Evolutionary conservation across 2,329 filamentous ascomycete species (phyloP), one percentile per base, ranked within the genome.

Genomic region (Zalaria obscura): DNA sequence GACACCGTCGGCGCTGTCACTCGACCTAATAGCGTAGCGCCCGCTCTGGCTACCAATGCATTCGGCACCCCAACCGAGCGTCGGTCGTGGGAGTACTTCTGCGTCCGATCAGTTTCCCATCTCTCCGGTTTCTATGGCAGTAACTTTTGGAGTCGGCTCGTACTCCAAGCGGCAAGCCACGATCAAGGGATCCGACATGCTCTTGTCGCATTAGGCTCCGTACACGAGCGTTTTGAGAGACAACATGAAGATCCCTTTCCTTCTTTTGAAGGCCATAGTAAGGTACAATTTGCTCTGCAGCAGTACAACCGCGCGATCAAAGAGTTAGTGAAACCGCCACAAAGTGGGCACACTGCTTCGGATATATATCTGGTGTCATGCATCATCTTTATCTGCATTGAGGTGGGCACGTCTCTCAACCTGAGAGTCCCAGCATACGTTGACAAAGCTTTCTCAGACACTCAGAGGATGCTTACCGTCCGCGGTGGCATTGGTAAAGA

Each of bases 111-210:
- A 4, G 50, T 47, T 7, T 49, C 48, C 3, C 42, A 41, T 6
- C 40, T 55, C 3, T 48, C 51, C 2, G 42, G 43, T 18, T 48
- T 48, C 38, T 53, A 53, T 38, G 51, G 48, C 25, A 44, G 45
- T 7, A 42, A 47, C 6, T 53, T 58, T 7, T 59, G 54, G 54
- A 51, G 55, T 26, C 48, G 49, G 10, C 43, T 56, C 3, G 46
- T 59, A 4, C 46, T 58, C 25, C 56, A 59, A 40, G 39, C 53
- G 27, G 50, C 49, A 34, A 50, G 56, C 25, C 51, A 42, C 7
- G 55, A 59, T 39, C 54, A 54, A 5, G 50, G 51, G 4, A 51
- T 59, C 5, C 44, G 55, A 40, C 49, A 57, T 49, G 56, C 56
- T 7, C 47, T 59, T 33, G 53, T 53, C 25, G 57, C 56, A 7